Percentiles rank a stretch among this genome's conserved stretches.
phyloP scores from a whole-genome alignment of 768 basidiomycete genomes.

The Cystobasidiopsis lactophilus region DNA sequence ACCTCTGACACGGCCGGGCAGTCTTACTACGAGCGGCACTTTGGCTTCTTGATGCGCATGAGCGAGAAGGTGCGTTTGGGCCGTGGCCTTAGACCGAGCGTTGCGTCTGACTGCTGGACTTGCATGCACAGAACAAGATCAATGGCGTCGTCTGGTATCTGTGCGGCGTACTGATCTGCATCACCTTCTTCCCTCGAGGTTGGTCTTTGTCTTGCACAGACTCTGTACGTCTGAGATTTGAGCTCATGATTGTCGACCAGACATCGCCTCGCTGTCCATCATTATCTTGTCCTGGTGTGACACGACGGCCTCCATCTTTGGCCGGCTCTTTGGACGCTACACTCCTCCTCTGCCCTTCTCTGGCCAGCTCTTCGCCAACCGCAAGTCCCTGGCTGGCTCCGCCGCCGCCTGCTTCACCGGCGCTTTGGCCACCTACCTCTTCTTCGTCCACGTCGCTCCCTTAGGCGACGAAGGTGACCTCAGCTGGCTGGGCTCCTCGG shows the following conservation, averaged over 20 bases:
- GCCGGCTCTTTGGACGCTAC: slow-evolving; percentile 19
- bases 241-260: no score
- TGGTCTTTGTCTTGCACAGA: not conserved
- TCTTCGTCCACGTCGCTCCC: slow-evolving; percentile 12
- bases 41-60: slow-evolving; percentile 17
- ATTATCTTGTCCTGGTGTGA: slow-evolving; percentile 21
- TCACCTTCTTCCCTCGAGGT: slow-evolving; percentile 19
- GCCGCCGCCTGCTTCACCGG: slow-evolving; percentile 16
- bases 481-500: slow-evolving; percentile 13
- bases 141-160: slow-evolving; percentile 18
- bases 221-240: not conserved
- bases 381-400: slow-evolving; percentile 20
- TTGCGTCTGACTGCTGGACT: not conserved
- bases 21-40: slow-evolving; percentile 10
- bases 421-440: slow-evolving; percentile 15
- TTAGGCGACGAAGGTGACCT: slow-evolving; percentile 17
- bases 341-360: slow-evolving; percentile 19
- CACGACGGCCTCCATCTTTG: slow-evolving; percentile 20
- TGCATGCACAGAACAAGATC: not conserved
- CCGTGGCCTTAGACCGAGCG: not conserved
- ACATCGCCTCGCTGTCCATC: slow-evolving; percentile 19
- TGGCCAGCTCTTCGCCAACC: slow-evolving; percentile 15
- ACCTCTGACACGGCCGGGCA: not conserved
- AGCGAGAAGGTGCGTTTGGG: slow-evolving; percentile 12
- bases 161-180: slow-evolving; percentile 16